Evolutionary conservation across 768 basidiomycete genomes (phyloP), one percentile per base, ranked within the genome.

Genomic region (Pleurotus tuoliensis): DNA sequence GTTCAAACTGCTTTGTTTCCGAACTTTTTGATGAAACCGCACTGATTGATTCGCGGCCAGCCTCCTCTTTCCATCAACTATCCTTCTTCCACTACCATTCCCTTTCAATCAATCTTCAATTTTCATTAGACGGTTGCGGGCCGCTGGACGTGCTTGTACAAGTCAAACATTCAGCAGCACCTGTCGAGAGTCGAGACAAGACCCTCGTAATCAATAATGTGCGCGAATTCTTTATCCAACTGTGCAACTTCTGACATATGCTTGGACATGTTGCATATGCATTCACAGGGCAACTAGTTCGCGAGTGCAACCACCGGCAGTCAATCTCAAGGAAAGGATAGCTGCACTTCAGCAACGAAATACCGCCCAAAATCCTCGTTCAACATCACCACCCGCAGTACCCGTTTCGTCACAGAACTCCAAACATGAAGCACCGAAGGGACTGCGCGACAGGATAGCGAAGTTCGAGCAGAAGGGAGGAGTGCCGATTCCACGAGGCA

Each of bases 401-500:
- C 51, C 51, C 39, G 59, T 40, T 45, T 40, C 55, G 5, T 39
- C 57, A 27, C 13, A n/a, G 13, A 25, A 40, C 11, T 46, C 43
- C 1, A 5, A 15, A 27, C 34, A 22, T 58, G 62, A 55, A 52
- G 67, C 55, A 59, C 63, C 61, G 58, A 60, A 56, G 22, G 51
- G 51, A 16, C 65, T 80, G 34, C 71, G 81, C 18, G 89, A 87
- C 66, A 90, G 83, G 73, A 92, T 92, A 60, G 89, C 90, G 18
- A 84, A 81, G 59, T 92, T 92, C 57, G 90, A 92, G 70, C 78
- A 77, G 70, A 86, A 88, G 66, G 90, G 90, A 52, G 88, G 83
- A 9, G 76, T 85, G 0, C 90, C 90, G 13, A 81, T 82, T 38
- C 90, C 90, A n/a, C 76, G 87, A 48, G 86, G 86, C 3, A 84